Conservation (phyloP, 108 stramenopile species). For the Skeletonema costatum region DNA sequence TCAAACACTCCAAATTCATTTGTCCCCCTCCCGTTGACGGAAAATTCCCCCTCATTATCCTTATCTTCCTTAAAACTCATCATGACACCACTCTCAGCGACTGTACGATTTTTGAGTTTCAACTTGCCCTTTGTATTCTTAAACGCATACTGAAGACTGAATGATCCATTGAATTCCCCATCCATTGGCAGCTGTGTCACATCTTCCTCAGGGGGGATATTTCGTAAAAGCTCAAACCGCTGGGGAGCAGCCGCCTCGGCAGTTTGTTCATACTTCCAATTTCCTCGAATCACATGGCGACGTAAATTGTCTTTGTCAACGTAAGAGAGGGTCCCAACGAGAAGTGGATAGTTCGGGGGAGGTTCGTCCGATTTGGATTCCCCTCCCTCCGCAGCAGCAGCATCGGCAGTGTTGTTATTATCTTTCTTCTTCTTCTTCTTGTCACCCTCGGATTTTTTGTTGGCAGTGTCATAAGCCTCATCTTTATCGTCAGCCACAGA, state of each 20-base stretch:
- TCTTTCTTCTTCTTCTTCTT: background rate
- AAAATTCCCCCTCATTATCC: constrained; percentile 43
- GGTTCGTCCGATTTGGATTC: background rate
- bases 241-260: constrained; percentile 61
- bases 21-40: constrained; percentile 69
- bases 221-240: constrained; percentile 81
- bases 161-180: constrained; percentile 86
- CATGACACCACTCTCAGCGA: constrained; percentile 76
- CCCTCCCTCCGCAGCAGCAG: background rate
- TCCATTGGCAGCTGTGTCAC: constrained; percentile 63
- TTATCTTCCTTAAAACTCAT: constrained; percentile 64
- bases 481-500: background rate
- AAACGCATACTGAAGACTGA: constrained; percentile 65
- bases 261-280: constrained; percentile 85
- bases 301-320: constrained; percentile 56
- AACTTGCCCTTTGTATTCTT: constrained; percentile 77
- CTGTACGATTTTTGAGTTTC: constrained; percentile 69
- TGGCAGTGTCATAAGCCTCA: background rate
- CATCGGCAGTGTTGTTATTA: background rate
- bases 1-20: constrained; percentile 83
- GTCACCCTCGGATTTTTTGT: background rate
- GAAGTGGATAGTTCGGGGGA: background rate
- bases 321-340: constrained; percentile 77
- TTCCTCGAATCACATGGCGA: constrained; percentile 83
- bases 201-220: constrained; percentile 66